Evolutionary conservation across 192 early-diverging fungal species (phyloP), one percentile per base, ranked within the genome.

Genomic region (Backusella sp.): DNA sequence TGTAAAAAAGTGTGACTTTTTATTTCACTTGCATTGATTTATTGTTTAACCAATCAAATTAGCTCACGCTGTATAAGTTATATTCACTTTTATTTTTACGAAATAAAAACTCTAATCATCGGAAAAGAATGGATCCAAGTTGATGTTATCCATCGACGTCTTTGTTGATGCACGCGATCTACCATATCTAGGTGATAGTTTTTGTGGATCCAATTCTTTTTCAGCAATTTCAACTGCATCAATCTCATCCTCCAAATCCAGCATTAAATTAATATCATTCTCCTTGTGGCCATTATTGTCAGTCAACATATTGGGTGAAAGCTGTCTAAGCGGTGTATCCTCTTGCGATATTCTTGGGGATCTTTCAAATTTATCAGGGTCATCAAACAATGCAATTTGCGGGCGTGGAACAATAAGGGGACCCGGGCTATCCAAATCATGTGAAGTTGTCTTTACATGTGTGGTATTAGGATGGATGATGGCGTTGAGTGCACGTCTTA

Each of bases 71-170:
- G 7, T 0, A 11, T 37, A 37, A 11, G 36, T 9, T 37, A 37
- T 37, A 37, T 37, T 11, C 8, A 44, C 15, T 44, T 19, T 17
- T 44, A 4, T 44, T 5, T 44, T 15, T 44, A 44, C 4, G 19
- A 41, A 1, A 41, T 44, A 15, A 44, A 44, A 44, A 39, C 2
- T 39, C 15, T 44, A 44, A 4, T 44, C 42, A 19, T 62, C 26
- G 26, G n/a, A 59, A 26, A 68, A 68, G 36, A 68, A 68, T 34
- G 67, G 36, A 68, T 68, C 67, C 19, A 68, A 68, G 17, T 37
- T 37, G 23, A 68, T 35, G 21, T 12, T 37, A 68, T 68, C 67
- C 67, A 68, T 68, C 1, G 32, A 36, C 0, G 34, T 36, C 21
- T 35, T 34, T 9, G 67, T 68, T 36, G 67, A 68, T 21, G 67